These are phyloP conservation scores for Penicillium hordei DNA, from an alignment of 2,329 filamentous ascomycete genomes.

Conservation along the genomic window DNA sequence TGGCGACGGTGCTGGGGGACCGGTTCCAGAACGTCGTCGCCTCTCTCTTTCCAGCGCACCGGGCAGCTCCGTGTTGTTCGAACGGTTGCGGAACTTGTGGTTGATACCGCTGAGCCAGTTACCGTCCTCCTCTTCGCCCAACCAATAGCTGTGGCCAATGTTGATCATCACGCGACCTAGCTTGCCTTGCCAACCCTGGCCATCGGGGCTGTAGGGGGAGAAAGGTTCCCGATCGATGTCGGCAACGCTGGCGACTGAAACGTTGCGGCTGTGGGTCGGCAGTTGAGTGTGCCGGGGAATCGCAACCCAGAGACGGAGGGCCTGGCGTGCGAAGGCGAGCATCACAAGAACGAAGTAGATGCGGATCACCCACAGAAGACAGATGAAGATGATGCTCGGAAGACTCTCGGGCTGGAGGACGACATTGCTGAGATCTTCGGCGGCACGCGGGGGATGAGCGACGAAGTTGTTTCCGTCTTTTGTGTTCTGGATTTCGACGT, in stretches of 20 bases:
- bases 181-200: constrained; percentile 75
- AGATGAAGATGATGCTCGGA: constrained; percentile 76
- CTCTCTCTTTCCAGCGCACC: constrained; percentile 57
- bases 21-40: constrained; percentile 62
- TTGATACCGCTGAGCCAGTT: constrained; percentile 67
- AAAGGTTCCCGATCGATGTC: constrained; percentile 66
- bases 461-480: constrained; percentile 47
- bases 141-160: constrained; percentile 75
- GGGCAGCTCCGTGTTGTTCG: constrained; percentile 43
- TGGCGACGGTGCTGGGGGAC: constrained; percentile 48
- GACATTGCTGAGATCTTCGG: constrained; percentile 59
- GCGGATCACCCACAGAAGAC: constrained; percentile 69
- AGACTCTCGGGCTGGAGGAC: constrained; percentile 66
- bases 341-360: constrained; percentile 83
- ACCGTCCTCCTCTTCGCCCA: constrained; percentile 62
- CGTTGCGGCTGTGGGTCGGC: constrained; percentile 44
- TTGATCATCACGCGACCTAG: constrained; percentile 77
- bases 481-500: constrained; percentile 52
- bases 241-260: constrained; percentile 48
- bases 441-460: constrained; percentile 47
- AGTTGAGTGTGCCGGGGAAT: constrained; percentile 41
- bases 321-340: constrained; percentile 76
- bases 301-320: constrained; percentile 63
- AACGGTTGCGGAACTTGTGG: constrained; percentile 58
- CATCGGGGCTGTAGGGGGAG: constrained; percentile 65